Evolutionary conservation across 768 basidiomycete genomes (phyloP).

Genomic region (Flagelloscypha sp.): DNA sequence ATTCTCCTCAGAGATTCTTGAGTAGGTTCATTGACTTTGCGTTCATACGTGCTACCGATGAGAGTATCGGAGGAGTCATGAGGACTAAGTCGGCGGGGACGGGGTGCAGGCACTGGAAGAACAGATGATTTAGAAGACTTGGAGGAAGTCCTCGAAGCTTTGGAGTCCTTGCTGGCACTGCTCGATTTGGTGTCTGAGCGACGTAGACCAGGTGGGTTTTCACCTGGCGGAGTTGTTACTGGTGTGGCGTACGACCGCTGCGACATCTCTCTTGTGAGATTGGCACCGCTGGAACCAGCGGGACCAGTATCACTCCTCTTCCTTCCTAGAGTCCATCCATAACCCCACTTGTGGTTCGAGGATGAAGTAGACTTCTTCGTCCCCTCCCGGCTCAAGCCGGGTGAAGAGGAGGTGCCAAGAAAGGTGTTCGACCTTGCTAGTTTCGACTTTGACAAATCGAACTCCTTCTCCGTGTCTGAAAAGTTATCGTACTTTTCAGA

Average conservation of each 20-base stretch:
- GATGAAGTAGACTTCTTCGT: conserved; percentile 44
- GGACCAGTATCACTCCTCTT: conserved; percentile 37
- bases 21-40: conserved; percentile 66
- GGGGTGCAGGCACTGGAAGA: conserved; percentile 12
- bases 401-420: too few relatives aligned
- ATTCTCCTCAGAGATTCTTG: conserved; percentile 43
- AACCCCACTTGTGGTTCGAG: conserved; percentile 47
- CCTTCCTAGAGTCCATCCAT: conserved; percentile 62
- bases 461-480: conserved; percentile 24
- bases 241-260: conserved; percentile 21
- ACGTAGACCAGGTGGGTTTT: conserved; percentile 22
- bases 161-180: conserved; percentile 26
- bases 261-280: conserved; percentile 21
- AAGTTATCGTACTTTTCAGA: conserved; percentile 47
- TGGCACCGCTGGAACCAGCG: conserved; percentile 22
- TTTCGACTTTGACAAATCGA: conserved; percentile 21
- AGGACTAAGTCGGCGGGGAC: conserved; percentile 34
- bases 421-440: conserved; percentile 44
- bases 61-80: conserved; percentile 66
- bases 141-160: conserved; percentile 23
- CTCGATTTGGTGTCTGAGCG: conserved; percentile 33
- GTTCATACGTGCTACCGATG: conserved; percentile 63
- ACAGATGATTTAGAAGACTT: conserved; percentile 17
- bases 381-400: too few relatives aligned
- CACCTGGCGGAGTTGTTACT: conserved; percentile 14